phyloP scores from a whole-genome alignment of 1,139 yeast genomes.

The Kodamaea sp. region DNA sequence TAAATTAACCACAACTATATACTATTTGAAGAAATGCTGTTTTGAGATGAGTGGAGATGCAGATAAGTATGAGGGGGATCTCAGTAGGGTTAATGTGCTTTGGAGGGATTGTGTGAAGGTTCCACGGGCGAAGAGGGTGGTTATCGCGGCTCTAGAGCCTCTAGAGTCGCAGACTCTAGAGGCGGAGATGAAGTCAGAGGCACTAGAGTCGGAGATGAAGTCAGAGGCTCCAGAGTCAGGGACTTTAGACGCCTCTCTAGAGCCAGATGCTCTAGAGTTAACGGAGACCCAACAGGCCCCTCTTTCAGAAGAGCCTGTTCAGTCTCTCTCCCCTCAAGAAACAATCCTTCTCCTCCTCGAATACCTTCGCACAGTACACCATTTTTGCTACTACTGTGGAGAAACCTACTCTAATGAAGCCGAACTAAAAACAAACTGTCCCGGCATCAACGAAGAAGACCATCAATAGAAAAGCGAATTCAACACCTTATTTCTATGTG shows the following conservation, averaged over 20 bases:
- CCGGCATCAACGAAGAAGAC: slow-evolving; percentile 41
- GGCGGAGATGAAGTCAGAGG: too few species aligned
- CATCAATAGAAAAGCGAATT: slow-evolving; percentile 21
- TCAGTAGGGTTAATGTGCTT: slow-evolving; percentile 15
- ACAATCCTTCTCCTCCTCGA: slow-evolving; percentile 14
- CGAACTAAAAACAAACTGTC: slow-evolving; percentile 42
- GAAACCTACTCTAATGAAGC: slow-evolving; percentile 26
- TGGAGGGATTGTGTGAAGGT: slow-evolving; percentile 23
- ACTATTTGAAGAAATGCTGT: slow-evolving; percentile 20
- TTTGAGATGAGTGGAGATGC: slow-evolving; percentile 28
- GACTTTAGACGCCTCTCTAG: too few species aligned
- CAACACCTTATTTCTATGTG: slow-evolving; percentile 15
- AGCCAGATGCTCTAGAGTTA: too few species aligned
- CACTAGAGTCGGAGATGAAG: too few species aligned
- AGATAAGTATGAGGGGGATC: slow-evolving; percentile 12
- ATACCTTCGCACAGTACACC: slow-evolving; percentile 33
- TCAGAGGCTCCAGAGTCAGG: too few species aligned
- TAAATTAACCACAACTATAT: slow-evolving; percentile 5
- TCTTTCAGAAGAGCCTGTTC: too few species aligned
- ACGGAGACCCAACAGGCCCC: too few species aligned
- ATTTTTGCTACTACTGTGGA: slow-evolving; percentile 52
- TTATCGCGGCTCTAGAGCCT: too few species aligned
- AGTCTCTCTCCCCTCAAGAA: slow-evolving; percentile 3
- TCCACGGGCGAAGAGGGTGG: background rate
- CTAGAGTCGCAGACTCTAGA: too few species aligned